Conservation (phyloP, 1,284 basidiomycete genomes). For the Cystobasidium slooffiae region DNA sequence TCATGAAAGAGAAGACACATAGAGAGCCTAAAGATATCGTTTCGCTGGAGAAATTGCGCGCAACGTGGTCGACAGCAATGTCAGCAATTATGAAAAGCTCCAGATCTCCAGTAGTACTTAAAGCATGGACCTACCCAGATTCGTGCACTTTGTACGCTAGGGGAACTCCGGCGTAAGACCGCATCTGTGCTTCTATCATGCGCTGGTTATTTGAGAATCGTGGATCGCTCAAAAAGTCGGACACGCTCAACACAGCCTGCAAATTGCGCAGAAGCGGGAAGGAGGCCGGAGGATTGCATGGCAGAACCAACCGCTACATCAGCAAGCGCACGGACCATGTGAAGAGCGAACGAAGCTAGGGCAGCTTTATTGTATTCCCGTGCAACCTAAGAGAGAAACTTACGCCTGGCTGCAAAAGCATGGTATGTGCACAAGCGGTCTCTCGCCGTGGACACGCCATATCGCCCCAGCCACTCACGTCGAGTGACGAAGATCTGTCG, state of each 20-base stretch:
- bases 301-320: no score
- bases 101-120: no score
- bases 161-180: slow-evolving; percentile 13
- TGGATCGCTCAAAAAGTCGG: slow-evolving; percentile 24
- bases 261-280: no score
- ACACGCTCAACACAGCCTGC: slow-evolving; percentile 18
- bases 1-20: slow-evolving; percentile 16
- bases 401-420: slow-evolving; percentile 14
- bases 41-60: no score
- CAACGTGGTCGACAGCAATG: no score
- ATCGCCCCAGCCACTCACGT: neutral
- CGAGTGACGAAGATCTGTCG: no score
- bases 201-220: slow-evolving; percentile 20
- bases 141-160: neutral
- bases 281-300: no score
- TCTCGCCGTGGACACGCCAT: slow-evolving; percentile 7
- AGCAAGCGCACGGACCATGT: no score
- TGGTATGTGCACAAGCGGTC: slow-evolving; percentile 27
- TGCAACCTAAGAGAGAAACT: no score
- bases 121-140: slow-evolving; percentile 12
- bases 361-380: no score
- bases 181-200: neutral
- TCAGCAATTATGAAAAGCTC: no score
- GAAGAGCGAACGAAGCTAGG: no score
- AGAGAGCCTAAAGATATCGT: slow-evolving; percentile 14